phyloP scores from a whole-genome alignment of 164 flowering plant species.

The Sextonia rubra region DNA sequence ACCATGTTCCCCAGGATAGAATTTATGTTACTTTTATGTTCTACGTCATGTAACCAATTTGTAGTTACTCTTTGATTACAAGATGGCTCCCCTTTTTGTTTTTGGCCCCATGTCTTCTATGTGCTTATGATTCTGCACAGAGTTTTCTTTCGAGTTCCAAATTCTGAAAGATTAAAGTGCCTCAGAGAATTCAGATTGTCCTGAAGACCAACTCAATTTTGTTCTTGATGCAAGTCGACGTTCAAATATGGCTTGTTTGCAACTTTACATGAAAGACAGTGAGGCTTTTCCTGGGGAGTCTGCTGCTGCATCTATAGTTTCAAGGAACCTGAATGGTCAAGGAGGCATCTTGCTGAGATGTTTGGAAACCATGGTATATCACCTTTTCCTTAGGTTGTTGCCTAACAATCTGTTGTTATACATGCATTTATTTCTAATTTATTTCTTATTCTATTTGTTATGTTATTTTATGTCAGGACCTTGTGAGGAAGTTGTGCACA shows the following conservation, averaged over 20 bases:
- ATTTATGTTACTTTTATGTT: too few species aligned
- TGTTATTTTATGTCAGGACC: constrained; percentile 52
- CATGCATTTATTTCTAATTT: constrained; percentile 3
- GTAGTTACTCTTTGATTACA: too few species aligned
- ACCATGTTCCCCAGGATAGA: too few species aligned
- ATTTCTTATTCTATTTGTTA: neutral
- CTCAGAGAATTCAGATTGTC: constrained; percentile 53
- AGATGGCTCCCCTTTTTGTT: too few species aligned
- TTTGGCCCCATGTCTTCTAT: too few species aligned
- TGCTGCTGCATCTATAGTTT: constrained; percentile 71
- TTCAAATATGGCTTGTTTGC: constrained; percentile 75
- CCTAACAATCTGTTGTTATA: neutral
- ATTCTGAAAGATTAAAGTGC: constrained; percentile 34
- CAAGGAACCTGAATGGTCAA: constrained; percentile 46
- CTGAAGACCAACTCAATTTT: constrained; percentile 54
- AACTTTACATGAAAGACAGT: constrained; percentile 75
- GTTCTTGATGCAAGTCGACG: constrained; percentile 88
- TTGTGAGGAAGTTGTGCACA: constrained; percentile 60
- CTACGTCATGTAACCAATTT: too few species aligned
- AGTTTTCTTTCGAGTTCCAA: neutral
- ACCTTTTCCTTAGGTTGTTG: constrained; percentile 5
- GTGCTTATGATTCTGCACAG: too few species aligned
- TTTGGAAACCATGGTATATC: constrained; percentile 42
- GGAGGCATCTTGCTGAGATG: constrained; percentile 27
- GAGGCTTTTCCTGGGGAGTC: constrained; percentile 80